Evolutionary conservation across 306 rosid species (phyloP).

Genomic region (Prunus dulcis): DNA sequence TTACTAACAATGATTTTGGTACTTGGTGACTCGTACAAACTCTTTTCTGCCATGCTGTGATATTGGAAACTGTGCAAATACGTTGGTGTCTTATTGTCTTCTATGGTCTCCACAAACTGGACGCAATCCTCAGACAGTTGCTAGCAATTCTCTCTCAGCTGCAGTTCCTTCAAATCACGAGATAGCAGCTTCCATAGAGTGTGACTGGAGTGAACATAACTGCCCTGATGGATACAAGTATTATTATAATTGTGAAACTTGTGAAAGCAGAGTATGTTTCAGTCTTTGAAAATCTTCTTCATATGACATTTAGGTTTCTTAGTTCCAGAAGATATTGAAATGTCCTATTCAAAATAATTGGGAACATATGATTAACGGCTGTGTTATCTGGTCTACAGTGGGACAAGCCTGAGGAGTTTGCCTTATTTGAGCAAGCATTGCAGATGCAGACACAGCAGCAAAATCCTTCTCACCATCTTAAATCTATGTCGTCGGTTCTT

Average conservation of each 20-base stretch:
- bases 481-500: conserved; percentile 31
- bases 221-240: conserved; percentile 84
- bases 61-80: neutral
- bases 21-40: neutral
- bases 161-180: conserved; percentile 34
- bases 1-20: conserved; percentile 2
- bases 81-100: neutral
- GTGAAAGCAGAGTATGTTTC: conserved; percentile 74
- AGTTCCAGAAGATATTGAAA: neutral
- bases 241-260: conserved; percentile 72
- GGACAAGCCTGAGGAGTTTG: conserved; percentile 83
- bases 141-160: conserved; percentile 31
- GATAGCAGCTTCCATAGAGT: conserved; percentile 48
- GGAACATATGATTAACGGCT: conserved; percentile 18
- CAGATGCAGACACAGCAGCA: conserved; percentile 45
- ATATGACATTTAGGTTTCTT: conserved; percentile 20
- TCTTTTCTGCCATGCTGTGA: neutral
- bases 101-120: conserved; percentile 42
- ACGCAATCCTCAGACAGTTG: conserved; percentile 37
- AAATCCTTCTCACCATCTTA: conserved; percentile 31
- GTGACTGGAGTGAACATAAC: conserved; percentile 91
- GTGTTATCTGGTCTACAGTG: conserved; percentile 53
- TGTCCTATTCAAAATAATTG: neutral
- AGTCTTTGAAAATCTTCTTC: conserved; percentile 25
- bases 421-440: conserved; percentile 51